Conservation (phyloP, 768 basidiomycete genomes). For the Hygrophoropsis aurantiaca region DNA sequence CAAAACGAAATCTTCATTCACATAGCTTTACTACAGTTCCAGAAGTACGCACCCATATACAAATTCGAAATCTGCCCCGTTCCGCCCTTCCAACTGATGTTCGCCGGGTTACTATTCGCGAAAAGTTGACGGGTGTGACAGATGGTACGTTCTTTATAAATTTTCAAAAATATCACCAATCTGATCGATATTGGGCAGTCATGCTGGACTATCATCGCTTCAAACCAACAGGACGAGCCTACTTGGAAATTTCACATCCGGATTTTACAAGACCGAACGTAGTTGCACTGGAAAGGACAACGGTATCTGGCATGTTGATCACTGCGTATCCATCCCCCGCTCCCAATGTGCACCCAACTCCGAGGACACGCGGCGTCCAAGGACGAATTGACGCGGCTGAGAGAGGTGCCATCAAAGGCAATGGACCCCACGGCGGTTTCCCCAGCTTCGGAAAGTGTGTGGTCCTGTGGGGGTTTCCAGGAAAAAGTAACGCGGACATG, state of each 20-base stretch:
- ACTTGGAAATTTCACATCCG: conserved; percentile 52
- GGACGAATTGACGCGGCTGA: conserved; percentile 40
- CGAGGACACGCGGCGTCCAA: conserved; percentile 36
- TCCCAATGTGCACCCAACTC: conserved; percentile 22
- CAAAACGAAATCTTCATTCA: not conserved
- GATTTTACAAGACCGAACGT: conserved; percentile 44
- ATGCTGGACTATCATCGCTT: conserved; percentile 61
- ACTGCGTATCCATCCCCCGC: conserved; percentile 29
- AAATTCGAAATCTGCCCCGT: conserved; percentile 48
- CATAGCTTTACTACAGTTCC: conserved; percentile 3
- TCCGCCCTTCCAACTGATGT: conserved; percentile 59
- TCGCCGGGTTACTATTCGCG: conserved; percentile 40
- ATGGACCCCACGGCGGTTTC: conserved; percentile 55
- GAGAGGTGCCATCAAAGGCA: conserved; percentile 34
- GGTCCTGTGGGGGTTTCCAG: conserved; percentile 61
- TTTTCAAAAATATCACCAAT: not conserved
- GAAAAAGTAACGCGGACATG: conserved; percentile 33
- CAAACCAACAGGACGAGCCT: conserved; percentile 56
- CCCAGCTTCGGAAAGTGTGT: conserved; percentile 52
- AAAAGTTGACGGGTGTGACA: conserved; percentile 44
- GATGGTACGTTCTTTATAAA: conserved; percentile 26
- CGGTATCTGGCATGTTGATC: conserved; percentile 46
- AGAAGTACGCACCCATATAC: conserved; percentile 39
- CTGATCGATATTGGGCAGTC: conserved; percentile 37
- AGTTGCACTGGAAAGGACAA: conserved; percentile 39